Conservation (phyloP, 805 yeast species). For the Candida montana region DNA sequence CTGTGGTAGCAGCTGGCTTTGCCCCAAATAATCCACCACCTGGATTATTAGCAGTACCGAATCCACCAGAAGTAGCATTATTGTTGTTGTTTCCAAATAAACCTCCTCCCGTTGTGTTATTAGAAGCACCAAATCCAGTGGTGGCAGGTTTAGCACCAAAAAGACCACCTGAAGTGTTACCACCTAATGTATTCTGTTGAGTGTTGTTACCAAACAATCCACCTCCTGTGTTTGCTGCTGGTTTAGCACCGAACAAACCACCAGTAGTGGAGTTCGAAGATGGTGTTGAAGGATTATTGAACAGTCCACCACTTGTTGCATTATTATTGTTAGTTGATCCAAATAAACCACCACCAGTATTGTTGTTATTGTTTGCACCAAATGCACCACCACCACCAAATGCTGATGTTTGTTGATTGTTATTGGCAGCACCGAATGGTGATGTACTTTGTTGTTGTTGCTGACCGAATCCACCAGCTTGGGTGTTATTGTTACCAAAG, state of each 20-base stretch:
- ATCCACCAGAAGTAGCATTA: slow-evolving; percentile 26
- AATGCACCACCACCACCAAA: slow-evolving; percentile 3
- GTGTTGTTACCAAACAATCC: slow-evolving; percentile 36
- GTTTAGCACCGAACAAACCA: slow-evolving; percentile 27
- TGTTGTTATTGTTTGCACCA: slow-evolving; percentile 19
- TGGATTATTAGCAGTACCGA: slow-evolving; percentile 29
- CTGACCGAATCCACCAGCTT: slow-evolving; percentile 25
- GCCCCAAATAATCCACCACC: slow-evolving; percentile 40
- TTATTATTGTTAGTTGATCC: slow-evolving; percentile 29
- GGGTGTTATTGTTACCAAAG: slow-evolving; percentile 23
- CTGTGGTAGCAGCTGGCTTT: slow-evolving; percentile 25
- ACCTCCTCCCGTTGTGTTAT: slow-evolving; percentile 20
- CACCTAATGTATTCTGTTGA: slow-evolving; percentile 9
- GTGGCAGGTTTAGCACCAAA: slow-evolving; percentile 33
- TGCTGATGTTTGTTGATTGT: slow-evolving; percentile 26
- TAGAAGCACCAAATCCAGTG: slow-evolving; percentile 15
- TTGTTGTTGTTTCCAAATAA: slow-evolving; percentile 28
- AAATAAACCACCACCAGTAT: slow-evolving; percentile 34
- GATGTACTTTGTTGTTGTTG: slow-evolving; percentile 15
- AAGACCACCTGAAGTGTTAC: slow-evolving; percentile 30
- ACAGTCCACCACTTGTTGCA: slow-evolving; percentile 31
- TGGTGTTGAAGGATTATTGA: slow-evolving; percentile 30
- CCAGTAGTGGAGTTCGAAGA: slow-evolving; percentile 16
- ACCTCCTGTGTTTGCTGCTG: slow-evolving; percentile 19
- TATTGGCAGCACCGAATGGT: slow-evolving; percentile 37